These are phyloP conservation scores for Clarireedia homoeocarpa DNA, from an alignment of 2,329 filamentous ascomycete species.

Conservation along the genomic window DNA sequence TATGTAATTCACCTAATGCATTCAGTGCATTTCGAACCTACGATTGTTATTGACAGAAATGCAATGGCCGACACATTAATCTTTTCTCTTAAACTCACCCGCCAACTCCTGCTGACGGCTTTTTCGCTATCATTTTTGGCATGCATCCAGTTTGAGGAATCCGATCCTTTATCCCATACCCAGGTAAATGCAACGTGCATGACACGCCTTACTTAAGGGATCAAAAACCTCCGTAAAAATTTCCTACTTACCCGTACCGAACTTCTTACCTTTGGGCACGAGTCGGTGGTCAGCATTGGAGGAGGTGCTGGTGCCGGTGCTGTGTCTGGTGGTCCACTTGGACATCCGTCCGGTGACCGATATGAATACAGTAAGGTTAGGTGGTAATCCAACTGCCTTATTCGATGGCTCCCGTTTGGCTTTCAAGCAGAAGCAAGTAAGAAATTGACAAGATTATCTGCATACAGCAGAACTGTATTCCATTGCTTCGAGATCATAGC, in stretches of 20 bases:
- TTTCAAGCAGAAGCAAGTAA: neutral
- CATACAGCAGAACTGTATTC: too few species aligned
- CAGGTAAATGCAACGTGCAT: neutral
- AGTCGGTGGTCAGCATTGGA: neutral
- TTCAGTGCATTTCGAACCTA: too few species aligned
- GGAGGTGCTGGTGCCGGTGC: neutral
- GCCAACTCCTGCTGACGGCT: too few species aligned
- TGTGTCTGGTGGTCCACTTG: neutral
- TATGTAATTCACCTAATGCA: too few species aligned
- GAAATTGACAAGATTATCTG: too few species aligned
- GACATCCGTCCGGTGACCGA: neutral
- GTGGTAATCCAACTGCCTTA: too few species aligned
- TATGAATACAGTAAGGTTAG: neutral
- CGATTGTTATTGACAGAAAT: too few species aligned
- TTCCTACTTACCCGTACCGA: neutral
- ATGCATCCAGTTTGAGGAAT: too few species aligned
- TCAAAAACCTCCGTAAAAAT: neutral
- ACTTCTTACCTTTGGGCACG: neutral
- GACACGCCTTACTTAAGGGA: neutral
- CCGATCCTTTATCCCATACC: neutral
- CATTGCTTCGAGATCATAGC: too few species aligned
- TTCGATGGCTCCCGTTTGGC: neutral
- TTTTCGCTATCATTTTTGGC: too few species aligned
- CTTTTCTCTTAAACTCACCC: too few species aligned
- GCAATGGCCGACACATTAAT: too few species aligned